Evolutionary conservation across 192 early-diverging fungal genomes (phyloP), one percentile per base, ranked within the genome.

Genomic region (Gonapodya prolifera): DNA sequence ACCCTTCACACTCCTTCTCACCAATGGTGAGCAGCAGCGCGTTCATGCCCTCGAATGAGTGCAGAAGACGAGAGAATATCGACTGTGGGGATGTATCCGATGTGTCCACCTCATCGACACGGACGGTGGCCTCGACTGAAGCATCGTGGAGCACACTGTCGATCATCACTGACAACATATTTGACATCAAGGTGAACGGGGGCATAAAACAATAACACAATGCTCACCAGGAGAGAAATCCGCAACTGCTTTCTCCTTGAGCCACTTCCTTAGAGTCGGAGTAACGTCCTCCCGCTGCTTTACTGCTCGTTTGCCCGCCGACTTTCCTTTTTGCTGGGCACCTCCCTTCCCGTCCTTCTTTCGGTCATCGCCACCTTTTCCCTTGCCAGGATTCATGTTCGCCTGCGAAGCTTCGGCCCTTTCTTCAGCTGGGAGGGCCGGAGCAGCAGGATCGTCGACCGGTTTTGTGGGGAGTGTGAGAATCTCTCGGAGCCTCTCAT

Each of bases 401-500:
- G 45, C 45, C 8, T 61, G 8, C 45, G 45, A 61, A 23, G 45
- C 23, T 23, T 61, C 45, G 45, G 23, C 45, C 8, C 23, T 61
- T 8, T 8, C 8, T 8, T 61, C 45, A 23, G 45, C 8, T 8
- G 8, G 8, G 45, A 61, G 45, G 45, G 45, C 45, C 45, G 45
- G 45, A 8, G 45, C 45, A 61, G 45, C 8, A 8, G 45, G 45
- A 23, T 61, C 8, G 8, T 61, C 45, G 45, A 61, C 45, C 45
- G 45, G 45, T 61, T 61, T 8, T 8, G 45, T 8, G 23, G 45
- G 45, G 45, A 8, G 8, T 8, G 8, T 23, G 8, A 94, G 81
- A 0, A 83, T 85, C 18, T 84, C 79, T 2, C 85, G 75, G 34
- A 95, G 82, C 73, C 86, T 82, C 2, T 85, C 83, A 17, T 77